Evolutionary conservation across 148 eudicot genomes (phyloP), one percentile per base, ranked within the genome.

Genomic region (Fallopia convolvulus): DNA sequence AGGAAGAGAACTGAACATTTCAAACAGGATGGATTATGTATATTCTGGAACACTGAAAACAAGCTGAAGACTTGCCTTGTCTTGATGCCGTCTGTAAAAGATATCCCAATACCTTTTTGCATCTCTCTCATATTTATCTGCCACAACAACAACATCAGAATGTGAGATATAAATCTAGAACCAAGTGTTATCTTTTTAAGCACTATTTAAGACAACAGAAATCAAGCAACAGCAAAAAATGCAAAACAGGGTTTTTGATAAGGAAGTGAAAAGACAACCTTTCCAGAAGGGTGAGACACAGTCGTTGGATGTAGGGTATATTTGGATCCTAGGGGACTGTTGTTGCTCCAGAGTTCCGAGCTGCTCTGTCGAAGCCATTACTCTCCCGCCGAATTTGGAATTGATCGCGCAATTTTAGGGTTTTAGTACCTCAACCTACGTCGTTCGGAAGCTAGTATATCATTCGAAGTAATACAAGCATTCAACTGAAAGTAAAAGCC

Each of bases 61-160:
- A 26, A 42, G 76, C 13, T 18, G 76, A 46, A 21, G 78, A 76
- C 93, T 58, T 73, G 91, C 99, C 82, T 83, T 91, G 79, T 95
- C 99, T 82, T 95, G 91, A 81, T 95, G 99, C 48, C 88, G 97
- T 78, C 89, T 95, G 86, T 95, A 95, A 82, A 95, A 95, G 17
- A 88, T 78, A 82, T 95, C 99, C 99, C 99, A 95, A 76, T 95
- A 92, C 88, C 88, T 90, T 82, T 84, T 91, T 52, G 99, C 99
- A 77, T 95, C 99, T 81, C 80, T 87, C 83, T 95, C 99, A 81
- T 95, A 95, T 79, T 95, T 95, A 2, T 88, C 99, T 94, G 90
- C 82, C 78, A 58, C 82, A 79, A 12, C 63, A 79, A 74, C 65
- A 79, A 10, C 73, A 82, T 13, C 26, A 77, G 1, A 53, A 53